Conservation (phyloP, 208 protist species). For the Wallacemonas sp. region DNA sequence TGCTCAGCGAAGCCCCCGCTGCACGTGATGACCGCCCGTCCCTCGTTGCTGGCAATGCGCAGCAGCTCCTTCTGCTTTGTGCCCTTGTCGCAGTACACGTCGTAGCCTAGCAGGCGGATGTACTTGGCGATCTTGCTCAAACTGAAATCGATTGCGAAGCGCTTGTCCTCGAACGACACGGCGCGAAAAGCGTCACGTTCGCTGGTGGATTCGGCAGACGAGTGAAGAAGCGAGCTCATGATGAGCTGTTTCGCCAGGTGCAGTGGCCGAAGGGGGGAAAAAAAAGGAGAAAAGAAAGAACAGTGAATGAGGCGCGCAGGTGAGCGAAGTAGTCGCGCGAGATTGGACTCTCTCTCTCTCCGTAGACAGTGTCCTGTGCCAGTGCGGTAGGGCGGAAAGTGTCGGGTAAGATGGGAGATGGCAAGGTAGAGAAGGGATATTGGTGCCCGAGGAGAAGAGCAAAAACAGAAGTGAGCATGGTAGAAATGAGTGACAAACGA, state of each 20-base stretch:
- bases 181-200: not conserved
- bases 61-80: constrained; percentile 48
- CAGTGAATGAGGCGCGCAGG: not conserved
- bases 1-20: constrained; percentile 39
- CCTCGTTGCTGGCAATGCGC: constrained; percentile 28
- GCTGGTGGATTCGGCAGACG: not conserved
- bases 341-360: no score
- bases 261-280: not conserved
- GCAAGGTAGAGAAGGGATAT: not conserved
- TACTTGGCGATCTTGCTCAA: constrained; percentile 79
- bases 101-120: constrained; percentile 75
- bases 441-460: not conserved
- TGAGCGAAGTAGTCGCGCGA: no score
- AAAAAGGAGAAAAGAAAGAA: constrained; percentile 24
- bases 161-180: constrained; percentile 17
- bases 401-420: not conserved
- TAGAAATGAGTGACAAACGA: no score
- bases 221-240: constrained; percentile 11
- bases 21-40: constrained; percentile 49
- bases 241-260: not conserved
- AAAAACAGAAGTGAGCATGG: no score
- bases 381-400: no score
- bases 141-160: constrained; percentile 80
- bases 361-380: no score
- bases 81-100: constrained; percentile 50